Percentiles rank a stretch among this genome's conserved stretches.
Evolutionary conservation across 208 protist species (phyloP).

Genomic region (Lotmaria passim): DNA sequence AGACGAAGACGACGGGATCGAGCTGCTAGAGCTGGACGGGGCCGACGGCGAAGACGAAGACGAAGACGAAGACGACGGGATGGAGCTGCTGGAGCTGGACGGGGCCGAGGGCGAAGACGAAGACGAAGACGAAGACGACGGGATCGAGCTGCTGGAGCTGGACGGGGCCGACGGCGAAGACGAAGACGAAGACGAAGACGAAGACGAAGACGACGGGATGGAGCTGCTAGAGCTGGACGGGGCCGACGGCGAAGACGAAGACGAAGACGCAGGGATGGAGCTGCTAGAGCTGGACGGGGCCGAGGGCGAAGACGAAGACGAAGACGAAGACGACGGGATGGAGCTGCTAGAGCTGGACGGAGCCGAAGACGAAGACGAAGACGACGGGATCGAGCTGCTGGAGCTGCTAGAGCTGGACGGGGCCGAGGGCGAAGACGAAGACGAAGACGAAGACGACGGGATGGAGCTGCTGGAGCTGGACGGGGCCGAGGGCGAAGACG

Average conservation of each 20-base stretch:
- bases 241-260: not conserved
- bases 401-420: not conserved
- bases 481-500: not conserved
- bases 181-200: too few relatives aligned
- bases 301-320: too few relatives aligned
- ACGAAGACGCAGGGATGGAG: slow-evolving; percentile 3
- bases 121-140: too few relatives aligned
- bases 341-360: too few relatives aligned
- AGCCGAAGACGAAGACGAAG: too few relatives aligned
- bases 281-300: slow-evolving; percentile 10
- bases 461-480: not conserved
- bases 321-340: too few relatives aligned
- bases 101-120: too few relatives aligned
- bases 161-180: not conserved
- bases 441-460: not conserved
- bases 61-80: too few relatives aligned
- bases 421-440: not conserved
- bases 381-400: too few relatives aligned
- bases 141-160: too few relatives aligned
- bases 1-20: slow-evolving; percentile 7
- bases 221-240: not conserved
- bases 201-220: not conserved
- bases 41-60: too few relatives aligned
- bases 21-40: slow-evolving; percentile 9
- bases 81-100: too few relatives aligned